These are phyloP conservation scores for Mucor saturninus DNA, from an alignment of 371 early-diverging fungal species.

Conservation along the genomic window DNA sequence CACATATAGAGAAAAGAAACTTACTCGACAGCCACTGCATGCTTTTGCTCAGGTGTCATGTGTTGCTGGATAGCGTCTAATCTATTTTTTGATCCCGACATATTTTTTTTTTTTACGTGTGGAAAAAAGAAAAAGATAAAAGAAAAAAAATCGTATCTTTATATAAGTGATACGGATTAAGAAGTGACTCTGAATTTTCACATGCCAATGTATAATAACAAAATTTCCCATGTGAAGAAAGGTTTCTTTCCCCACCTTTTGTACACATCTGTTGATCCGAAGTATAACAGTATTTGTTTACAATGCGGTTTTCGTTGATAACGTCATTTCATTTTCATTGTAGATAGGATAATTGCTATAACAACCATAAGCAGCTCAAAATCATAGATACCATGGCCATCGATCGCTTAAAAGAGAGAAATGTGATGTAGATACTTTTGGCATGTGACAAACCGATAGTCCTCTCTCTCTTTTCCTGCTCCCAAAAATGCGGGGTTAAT, in stretches of 20 bases:
- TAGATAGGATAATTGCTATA: no score
- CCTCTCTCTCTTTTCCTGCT: no score
- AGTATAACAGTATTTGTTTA: no score
- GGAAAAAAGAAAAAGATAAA: background rate
- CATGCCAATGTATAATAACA: background rate
- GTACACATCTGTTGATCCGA: background rate
- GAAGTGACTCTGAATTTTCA: constrained; percentile 1
- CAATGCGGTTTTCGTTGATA: no score
- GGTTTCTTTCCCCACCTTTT: background rate
- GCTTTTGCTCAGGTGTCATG: constrained; percentile 24
- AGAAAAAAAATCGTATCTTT: background rate
- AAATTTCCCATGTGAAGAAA: background rate
- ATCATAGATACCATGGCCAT: no score
- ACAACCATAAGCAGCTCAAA: no score
- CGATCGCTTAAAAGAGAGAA: no score
- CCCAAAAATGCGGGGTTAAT: no score
- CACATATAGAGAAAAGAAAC: background rate
- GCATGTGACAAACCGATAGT: no score
- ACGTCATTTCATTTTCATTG: no score
- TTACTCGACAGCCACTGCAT: constrained; percentile 31
- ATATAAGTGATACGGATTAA: background rate
- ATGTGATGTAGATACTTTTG: no score
- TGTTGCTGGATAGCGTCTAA: constrained; percentile 27
- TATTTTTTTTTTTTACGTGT: background rate
- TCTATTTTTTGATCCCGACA: constrained; percentile 18